Evolutionary conservation across 331 rosid genomes (phyloP).

Genomic region (Quercus lobata): DNA sequence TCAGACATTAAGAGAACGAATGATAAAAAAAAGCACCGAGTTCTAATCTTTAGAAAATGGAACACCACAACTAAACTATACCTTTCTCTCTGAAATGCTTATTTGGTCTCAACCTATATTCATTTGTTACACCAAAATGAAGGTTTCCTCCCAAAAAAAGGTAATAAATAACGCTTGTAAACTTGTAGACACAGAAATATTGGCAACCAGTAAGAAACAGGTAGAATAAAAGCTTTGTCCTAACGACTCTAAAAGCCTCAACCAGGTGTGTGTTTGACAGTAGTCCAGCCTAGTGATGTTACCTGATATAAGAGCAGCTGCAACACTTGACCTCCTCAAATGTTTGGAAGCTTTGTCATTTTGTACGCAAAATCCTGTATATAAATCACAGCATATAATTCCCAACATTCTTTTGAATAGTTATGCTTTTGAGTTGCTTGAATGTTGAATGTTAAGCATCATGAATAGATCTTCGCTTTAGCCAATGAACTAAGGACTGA

Average conservation of each 20-base stretch:
- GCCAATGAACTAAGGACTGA: constrained; percentile 30
- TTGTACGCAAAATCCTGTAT: constrained; percentile 60
- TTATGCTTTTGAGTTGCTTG: constrained; percentile 29
- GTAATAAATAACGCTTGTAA: neutral
- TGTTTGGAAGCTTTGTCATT: constrained; percentile 44
- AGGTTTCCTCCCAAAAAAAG: no score
- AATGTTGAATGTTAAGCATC: constrained; percentile 35
- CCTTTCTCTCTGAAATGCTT: neutral
- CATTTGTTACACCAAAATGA: neutral
- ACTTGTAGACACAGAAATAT: constrained; percentile 7
- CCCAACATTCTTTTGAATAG: constrained; percentile 33
- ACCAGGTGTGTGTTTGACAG: constrained; percentile 10
- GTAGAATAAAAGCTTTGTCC: neutral
- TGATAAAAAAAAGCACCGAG: neutral
- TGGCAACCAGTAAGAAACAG: neutral
- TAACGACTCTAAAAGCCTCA: constrained; percentile 4
- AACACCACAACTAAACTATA: neutral
- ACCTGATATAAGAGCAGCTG: constrained; percentile 63
- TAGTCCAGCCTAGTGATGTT: constrained; percentile 30
- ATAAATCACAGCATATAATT: constrained; percentile 66
- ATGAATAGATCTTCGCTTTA: constrained; percentile 27
- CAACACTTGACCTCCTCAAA: constrained; percentile 57
- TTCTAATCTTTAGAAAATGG: neutral
- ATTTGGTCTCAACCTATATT: neutral
- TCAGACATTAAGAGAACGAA: neutral